Percentiles rank a stretch among this genome's conserved stretches.
These are phyloP conservation scores for Mycena filopes DNA, from an alignment of 768 basidiomycete genomes.

Conservation along the genomic window DNA sequence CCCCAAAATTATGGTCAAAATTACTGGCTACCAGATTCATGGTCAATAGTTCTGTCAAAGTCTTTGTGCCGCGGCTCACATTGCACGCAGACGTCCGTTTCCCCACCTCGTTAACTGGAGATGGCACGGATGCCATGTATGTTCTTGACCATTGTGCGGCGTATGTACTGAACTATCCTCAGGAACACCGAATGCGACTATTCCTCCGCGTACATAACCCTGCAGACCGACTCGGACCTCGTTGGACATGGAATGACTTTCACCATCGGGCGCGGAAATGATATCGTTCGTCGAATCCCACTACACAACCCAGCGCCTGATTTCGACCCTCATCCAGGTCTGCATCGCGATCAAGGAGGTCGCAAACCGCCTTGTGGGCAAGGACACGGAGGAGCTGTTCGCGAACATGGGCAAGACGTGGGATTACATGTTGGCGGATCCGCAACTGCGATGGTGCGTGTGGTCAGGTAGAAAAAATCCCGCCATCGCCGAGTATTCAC, in stretches of 20 bases:
- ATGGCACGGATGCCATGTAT: slow-evolving; percentile 94
- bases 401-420: slow-evolving; percentile 91
- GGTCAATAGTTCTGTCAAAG: too few relatives aligned
- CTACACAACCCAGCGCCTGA: background rate
- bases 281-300: slow-evolving; percentile 85
- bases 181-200: slow-evolving; percentile 98
- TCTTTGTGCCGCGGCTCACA: too few relatives aligned
- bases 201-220: slow-evolving; percentile 89
- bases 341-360: slow-evolving; percentile 85
- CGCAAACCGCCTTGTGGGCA: slow-evolving; percentile 84
- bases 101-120: slow-evolving; percentile 90
- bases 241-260: slow-evolving; percentile 96
- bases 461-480: background rate
- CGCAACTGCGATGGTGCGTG: slow-evolving; percentile 88
- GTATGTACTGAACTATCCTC: background rate
- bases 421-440: slow-evolving; percentile 87
- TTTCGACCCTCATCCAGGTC: slow-evolving; percentile 56
- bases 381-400: slow-evolving; percentile 84
- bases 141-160: background rate
- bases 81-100: slow-evolving; percentile 80
- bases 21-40: slow-evolving; percentile 62
- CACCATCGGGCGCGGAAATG: slow-evolving; percentile 94
- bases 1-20: slow-evolving; percentile 49
- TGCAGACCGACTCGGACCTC: slow-evolving; percentile 80
- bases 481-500: background rate